phyloP scores from a whole-genome alignment of 2,329 filamentous ascomycete genomes.

The Hypoxylon sp. region DNA sequence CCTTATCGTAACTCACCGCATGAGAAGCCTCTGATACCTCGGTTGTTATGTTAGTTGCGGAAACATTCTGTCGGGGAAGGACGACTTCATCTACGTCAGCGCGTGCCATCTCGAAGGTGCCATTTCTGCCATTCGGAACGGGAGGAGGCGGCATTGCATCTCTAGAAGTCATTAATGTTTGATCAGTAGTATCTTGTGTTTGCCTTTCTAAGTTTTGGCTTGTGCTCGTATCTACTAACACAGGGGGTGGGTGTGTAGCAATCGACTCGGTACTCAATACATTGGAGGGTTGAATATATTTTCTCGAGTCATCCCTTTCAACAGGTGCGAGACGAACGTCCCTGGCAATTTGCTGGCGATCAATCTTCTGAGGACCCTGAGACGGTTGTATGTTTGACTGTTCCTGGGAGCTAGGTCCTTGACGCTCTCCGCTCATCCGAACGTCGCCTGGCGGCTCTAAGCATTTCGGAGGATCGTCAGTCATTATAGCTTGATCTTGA shows the following conservation, averaged over 20 bases:
- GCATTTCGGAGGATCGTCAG: slow-evolving; percentile 21
- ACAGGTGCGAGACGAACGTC: slow-evolving; percentile 15
- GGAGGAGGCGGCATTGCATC: slow-evolving; percentile 55
- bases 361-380: slow-evolving; percentile 1
- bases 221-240: neutral
- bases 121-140: slow-evolving; percentile 39
- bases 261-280: neutral
- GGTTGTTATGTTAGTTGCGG: neutral
- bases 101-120: neutral
- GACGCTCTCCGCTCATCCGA: slow-evolving; percentile 8
- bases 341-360: slow-evolving; percentile 30
- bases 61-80: neutral
- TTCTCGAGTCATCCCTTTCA: slow-evolving; percentile 1
- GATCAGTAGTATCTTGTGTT: slow-evolving; percentile 26
- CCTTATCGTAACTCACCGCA: neutral
- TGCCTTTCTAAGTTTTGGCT: slow-evolving; percentile 1
- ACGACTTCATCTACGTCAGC: slow-evolving; percentile 4
- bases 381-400: neutral
- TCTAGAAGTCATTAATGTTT: slow-evolving; percentile 47
- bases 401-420: neutral
- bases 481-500: slow-evolving; percentile 45
- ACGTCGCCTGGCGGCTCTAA: neutral
- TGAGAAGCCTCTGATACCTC: slow-evolving; percentile 8
- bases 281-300: slow-evolving; percentile 10
- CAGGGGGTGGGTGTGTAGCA: neutral